Base-by-base conservation (phyloP, 2,329 filamentous ascomycete genomes). In the Pseudogymnoascus sp. region DNA sequence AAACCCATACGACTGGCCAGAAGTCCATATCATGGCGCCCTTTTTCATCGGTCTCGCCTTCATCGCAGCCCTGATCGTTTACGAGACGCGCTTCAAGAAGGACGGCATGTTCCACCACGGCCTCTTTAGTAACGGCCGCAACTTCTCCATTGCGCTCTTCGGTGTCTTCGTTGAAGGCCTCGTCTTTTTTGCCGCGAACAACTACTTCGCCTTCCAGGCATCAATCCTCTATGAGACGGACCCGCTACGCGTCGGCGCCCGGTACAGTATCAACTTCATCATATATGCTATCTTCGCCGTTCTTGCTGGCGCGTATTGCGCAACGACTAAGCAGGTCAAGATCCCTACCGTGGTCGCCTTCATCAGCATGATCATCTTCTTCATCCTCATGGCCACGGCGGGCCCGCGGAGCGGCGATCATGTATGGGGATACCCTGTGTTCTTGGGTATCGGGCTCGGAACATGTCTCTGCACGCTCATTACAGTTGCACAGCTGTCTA, bases 21-120 rank as follows among this genome's bases (percentile, higher is more conserved):
- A 77, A 55, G 66, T 73, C 2, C 74, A 72, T 41, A 71, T 76
- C 1, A 69, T 70, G 1, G 75, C 70, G 0, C 72, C 74, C 3
- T 77, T 78, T 64, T 66, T 71, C 29, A 64, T 75, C 19, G 74
- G 75, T 6, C 58, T 75, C 1, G 66, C 65, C 68, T 37, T 68
- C 2, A 45, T 61, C 5, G 31, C 63, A 6, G 66, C 33, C 4
- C 67, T 76, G 6, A 64, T 69, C n/a, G 65, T 70, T 16, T 77
- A 77, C 65, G 75, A 76, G 66, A 68, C 65, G 0, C 69, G 62
- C 43, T 68, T 72, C 64, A 76, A 74, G 65, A 72, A 67, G 38
- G 75, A 77, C 61, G 75, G 75, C 41, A 72, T 77, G 72, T 75
- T 77, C 63, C 74, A 77, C 63, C 75, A 78, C 63, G 72, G 70